phyloP scores from a whole-genome alignment of 2,329 filamentous ascomycete genomes.

The Alternaria atra region DNA sequence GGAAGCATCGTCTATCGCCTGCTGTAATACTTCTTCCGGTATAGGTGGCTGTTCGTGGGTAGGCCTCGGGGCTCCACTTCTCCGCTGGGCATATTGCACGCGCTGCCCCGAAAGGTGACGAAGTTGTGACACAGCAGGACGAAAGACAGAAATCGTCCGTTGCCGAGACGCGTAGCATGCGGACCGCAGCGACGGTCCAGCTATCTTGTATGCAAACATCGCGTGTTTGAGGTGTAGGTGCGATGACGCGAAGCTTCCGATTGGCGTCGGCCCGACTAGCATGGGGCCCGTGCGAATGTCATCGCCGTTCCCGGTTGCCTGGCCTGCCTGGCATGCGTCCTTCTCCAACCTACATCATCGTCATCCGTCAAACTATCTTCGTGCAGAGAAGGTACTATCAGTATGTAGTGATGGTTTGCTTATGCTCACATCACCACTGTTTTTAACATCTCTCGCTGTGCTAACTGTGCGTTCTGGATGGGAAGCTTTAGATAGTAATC shows the following conservation, averaged over 20 bases:
- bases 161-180: constrained; percentile 4
- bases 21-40: constrained; percentile 11
- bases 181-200: constrained; percentile 12
- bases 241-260: constrained; percentile 16
- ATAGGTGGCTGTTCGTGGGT: constrained; percentile 12
- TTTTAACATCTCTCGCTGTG: neutral
- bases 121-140: constrained; percentile 4
- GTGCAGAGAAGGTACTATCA: neutral
- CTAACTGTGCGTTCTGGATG: too few relatives aligned
- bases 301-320: neutral
- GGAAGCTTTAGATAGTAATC: neutral
- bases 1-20: neutral
- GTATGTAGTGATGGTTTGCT: neutral
- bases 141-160: neutral
- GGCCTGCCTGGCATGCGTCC: neutral
- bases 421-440: neutral
- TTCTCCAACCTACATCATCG: neutral
- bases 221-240: constrained; percentile 12
- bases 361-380: neutral
- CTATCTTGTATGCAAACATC: constrained; percentile 16
- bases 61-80: constrained; percentile 6
- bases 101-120: constrained; percentile 12
- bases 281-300: constrained; percentile 7
- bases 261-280: constrained; percentile 19
- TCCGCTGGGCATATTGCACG: constrained; percentile 12